Evolutionary conservation across 495 filamentous ascomycete genomes (phyloP).

Genomic region (Alectoria sarmentosa): DNA sequence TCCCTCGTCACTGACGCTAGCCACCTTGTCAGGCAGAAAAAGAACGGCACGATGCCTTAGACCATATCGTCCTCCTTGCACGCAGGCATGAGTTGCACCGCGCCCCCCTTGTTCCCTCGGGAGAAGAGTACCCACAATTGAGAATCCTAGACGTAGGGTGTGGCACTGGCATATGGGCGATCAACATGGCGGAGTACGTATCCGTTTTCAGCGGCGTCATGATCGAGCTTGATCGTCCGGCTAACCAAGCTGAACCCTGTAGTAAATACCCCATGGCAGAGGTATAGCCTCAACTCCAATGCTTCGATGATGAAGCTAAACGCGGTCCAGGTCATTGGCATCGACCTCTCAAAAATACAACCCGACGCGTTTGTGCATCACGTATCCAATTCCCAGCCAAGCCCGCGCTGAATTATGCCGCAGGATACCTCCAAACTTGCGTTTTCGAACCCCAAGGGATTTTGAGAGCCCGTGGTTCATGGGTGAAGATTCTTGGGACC

Average conservation of each 20-base stretch:
- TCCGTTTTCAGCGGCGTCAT: neutral
- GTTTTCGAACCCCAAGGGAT: slow-evolving; percentile 59
- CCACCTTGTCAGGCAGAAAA: slow-evolving; percentile 47
- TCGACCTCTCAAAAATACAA: slow-evolving; percentile 77
- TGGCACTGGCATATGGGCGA: slow-evolving; percentile 88
- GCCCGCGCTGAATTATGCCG: slow-evolving; percentile 1
- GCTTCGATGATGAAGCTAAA: neutral
- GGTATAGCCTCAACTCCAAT: slow-evolving; percentile 19
- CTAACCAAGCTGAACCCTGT: slow-evolving; percentile 20
- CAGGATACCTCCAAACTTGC: slow-evolving; percentile 65
- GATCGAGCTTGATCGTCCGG: neutral
- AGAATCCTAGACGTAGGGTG: slow-evolving; percentile 77
- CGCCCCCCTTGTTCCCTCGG: slow-evolving; percentile 45
- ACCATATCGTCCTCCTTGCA: slow-evolving; percentile 63
- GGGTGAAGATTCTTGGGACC: slow-evolving; percentile 69
- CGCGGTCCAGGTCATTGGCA: slow-evolving; percentile 51
- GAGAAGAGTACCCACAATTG: slow-evolving; percentile 30
- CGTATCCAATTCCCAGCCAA: slow-evolving; percentile 1
- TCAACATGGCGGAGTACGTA: slow-evolving; percentile 75
- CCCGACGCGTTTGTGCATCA: slow-evolving; percentile 50
- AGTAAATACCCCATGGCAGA: slow-evolving; percentile 54
- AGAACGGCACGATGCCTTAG: slow-evolving; percentile 71
- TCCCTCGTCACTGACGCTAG: neutral
- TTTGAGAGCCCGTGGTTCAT: slow-evolving; percentile 77
- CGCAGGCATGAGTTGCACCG: slow-evolving; percentile 51